phyloP scores from a whole-genome alignment of 108 stramenopile species.

The Fragilariopsis cylindrus region DNA sequence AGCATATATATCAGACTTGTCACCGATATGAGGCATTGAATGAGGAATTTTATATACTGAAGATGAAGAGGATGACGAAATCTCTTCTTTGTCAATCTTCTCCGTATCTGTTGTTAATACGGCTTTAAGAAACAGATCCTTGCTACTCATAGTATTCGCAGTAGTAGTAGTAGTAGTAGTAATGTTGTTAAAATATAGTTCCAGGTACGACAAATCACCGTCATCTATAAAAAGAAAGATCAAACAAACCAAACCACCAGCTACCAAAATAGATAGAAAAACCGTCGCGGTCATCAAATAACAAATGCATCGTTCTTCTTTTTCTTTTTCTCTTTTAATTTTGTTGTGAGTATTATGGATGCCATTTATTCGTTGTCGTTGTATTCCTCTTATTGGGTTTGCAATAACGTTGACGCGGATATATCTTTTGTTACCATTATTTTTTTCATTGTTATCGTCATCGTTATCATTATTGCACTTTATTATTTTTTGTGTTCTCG shows the following conservation, averaged over 20 bases:
- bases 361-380: no score
- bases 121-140: not conserved
- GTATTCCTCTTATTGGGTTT: no score
- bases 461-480: not conserved
- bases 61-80: not conserved
- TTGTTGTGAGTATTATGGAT: no score
- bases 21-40: constrained; percentile 58
- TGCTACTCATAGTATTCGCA: not conserved
- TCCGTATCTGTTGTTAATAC: not conserved
- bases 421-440: no score
- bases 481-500: not conserved
- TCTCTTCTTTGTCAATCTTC: not conserved
- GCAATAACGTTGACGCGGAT: no score
- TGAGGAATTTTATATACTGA: constrained; percentile 58
- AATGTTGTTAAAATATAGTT: not conserved
- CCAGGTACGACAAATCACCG: not conserved
- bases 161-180: not conserved
- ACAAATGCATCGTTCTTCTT: constrained; percentile 1
- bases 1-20: constrained; percentile 55
- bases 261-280: not conserved
- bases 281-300: not conserved
- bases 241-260: not conserved
- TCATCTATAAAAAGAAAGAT: not conserved
- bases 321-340: not conserved
- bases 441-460: not conserved